A percentile compares a stretch with the other conserved stretches of the same genome.
These are phyloP conservation scores for Geotrichum australiense DNA, from an alignment of 1,139 yeast genomes.

Conservation along the genomic window DNA sequence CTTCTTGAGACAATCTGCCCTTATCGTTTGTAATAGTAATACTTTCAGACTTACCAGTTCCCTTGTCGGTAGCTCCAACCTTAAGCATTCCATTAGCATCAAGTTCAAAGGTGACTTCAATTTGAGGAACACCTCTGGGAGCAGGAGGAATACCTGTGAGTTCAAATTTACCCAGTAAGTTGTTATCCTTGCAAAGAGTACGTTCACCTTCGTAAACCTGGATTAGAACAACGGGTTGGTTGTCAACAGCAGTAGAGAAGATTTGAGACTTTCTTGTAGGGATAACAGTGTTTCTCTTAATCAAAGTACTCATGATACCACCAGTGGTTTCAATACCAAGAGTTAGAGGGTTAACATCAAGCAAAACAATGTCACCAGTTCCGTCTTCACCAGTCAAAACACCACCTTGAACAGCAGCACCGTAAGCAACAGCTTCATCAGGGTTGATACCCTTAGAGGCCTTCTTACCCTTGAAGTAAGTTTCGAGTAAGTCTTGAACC, in stretches of 20 bases:
- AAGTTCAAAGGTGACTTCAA: constrained; percentile 89
- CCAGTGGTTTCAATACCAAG: constrained; percentile 96
- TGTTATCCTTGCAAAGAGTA: constrained; percentile 91
- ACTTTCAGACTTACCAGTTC: constrained; percentile 92
- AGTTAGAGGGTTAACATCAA: constrained; percentile 92
- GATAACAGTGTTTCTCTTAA: constrained; percentile 93
- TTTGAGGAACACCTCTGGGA: constrained; percentile 97
- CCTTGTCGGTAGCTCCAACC: constrained; percentile 91
- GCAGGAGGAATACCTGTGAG: constrained; percentile 95
- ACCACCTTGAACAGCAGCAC: constrained; percentile 99
- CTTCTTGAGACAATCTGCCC: constrained; percentile 90
- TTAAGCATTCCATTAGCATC: constrained; percentile 95
- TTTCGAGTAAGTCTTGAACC: constrained; percentile 84
- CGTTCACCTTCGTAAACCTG: constrained; percentile 98
- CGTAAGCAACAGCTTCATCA: constrained; percentile 97
- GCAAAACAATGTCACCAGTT: constrained; percentile 77
- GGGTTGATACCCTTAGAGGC: constrained; percentile 96
- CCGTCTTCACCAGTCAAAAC: constrained; percentile 80
- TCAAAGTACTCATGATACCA: constrained; percentile 96
- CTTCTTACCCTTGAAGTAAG: constrained; percentile 85
- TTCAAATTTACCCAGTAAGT: constrained; percentile 91
- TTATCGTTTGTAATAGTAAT: constrained; percentile 94
- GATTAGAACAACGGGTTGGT: constrained; percentile 94
- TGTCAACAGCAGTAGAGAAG: constrained; percentile 94
- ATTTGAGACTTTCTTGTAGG: constrained; percentile 96